Conservation (phyloP, 345 rosid genomes). For the Lumnitzera littorea region DNA sequence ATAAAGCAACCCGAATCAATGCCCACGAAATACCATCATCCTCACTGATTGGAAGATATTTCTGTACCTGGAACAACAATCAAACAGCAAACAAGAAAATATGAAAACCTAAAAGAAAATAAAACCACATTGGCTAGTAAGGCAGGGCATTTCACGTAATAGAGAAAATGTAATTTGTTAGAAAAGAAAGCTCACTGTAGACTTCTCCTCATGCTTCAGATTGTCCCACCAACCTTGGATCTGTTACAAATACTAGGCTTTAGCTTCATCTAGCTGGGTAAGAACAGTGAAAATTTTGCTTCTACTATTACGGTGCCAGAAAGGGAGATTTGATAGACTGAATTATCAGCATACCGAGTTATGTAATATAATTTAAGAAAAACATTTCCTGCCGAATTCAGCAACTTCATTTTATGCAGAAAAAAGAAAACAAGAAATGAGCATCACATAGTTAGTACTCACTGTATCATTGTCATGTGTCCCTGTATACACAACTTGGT, state of each 20-base stretch:
- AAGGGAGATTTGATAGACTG: too few species aligned
- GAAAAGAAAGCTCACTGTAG: slow-evolving; percentile 42
- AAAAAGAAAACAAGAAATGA: not conserved
- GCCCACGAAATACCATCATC: slow-evolving; percentile 57
- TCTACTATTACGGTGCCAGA: too few species aligned
- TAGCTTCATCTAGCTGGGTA: not conserved
- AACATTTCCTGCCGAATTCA: not conserved
- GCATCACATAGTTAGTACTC: slow-evolving; percentile 10
- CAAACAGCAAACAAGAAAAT: not conserved
- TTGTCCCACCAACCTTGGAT: slow-evolving; percentile 83
- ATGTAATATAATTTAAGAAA: not conserved
- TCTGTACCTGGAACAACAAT: slow-evolving; percentile 40
- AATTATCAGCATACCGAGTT: not conserved
- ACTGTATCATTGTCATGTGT: slow-evolving; percentile 98
- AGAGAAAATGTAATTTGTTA: not conserved
- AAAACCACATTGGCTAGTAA: too few species aligned
- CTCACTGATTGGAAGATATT: slow-evolving; percentile 49
- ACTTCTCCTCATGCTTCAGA: slow-evolving; percentile 52
- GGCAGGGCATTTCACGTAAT: too few species aligned
- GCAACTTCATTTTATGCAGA: not conserved
- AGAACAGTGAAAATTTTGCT: too few species aligned
- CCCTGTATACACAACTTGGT: slow-evolving; percentile 96
- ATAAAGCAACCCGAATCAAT: slow-evolving; percentile 48
- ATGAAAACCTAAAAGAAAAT: not conserved
- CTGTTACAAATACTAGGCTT: slow-evolving; percentile 18